Evolutionary conservation across 2,329 filamentous ascomycete species (phyloP), one percentile per base, ranked within the genome.

Genomic region (Colletotrichum cordylinicola): DNA sequence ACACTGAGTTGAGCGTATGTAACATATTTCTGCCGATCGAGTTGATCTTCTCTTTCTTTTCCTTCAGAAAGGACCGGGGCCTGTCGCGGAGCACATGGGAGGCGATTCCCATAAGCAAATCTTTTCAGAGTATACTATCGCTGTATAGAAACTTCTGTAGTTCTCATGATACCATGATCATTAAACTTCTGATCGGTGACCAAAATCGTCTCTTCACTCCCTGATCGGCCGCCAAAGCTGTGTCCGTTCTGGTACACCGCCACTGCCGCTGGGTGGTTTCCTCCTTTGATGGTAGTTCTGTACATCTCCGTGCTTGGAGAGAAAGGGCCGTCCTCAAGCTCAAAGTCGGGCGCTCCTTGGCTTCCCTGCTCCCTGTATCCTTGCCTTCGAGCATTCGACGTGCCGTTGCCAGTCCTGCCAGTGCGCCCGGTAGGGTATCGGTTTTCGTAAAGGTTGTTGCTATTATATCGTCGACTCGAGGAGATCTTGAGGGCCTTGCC

Each of bases 401-500:
- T 72, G 31, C 29, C 52, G 24, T 65, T 68, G 6, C 65, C 74
- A 1, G 70, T 67, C 12, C 70, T 27, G 5, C 74, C 74, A 16
- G 70, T 69, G 6, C 48, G 35, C 4, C 64, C 74, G 4, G 68
- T 75, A 13, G 72, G 72, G 31, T 75, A 75, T 35, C 72, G 52
- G 37, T 75, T 75, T 18, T 75, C 72, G 56, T 76, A 74, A 8
- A 73, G 69, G 48, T 74, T 60, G 27, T 48, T 33, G 35, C 55
- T 58, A 4, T 69, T 65, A 56, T 76, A 76, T 6, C 21, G 56
- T 18, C 64, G 64, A 66, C 67, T 79, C 43, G 78, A 77, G 6
- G 78, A 80, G 10, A 82, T 74, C 27, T 80, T 79, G n/a, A 85
- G 80, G 58, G 76, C 76, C 31, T 79, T 78, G 74, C 78, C 76